phyloP scores from a whole-genome alignment of 225 moss, liverwort and hornwort species.

The Marchantia polymorpha region DNA sequence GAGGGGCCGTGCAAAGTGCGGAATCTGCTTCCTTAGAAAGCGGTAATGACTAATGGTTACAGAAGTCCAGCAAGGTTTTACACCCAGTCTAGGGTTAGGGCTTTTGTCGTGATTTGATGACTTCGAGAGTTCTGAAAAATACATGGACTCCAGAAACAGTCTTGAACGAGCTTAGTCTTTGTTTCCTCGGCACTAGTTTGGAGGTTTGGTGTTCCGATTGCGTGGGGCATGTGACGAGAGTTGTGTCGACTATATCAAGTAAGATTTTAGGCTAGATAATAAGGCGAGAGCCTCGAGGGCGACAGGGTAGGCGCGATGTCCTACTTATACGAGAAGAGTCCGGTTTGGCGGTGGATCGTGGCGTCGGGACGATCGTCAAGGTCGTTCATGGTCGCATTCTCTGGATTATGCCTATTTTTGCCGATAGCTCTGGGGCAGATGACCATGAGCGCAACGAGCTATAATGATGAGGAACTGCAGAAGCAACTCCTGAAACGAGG shows the following conservation, averaged over 20 bases:
- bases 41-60: background rate
- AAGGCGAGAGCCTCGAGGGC: background rate
- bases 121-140: no score
- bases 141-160: no score
- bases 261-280: background rate
- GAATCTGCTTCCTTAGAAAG: background rate
- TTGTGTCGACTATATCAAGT: background rate
- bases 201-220: background rate
- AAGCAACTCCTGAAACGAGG: constrained; percentile 64
- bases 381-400: constrained; percentile 74
- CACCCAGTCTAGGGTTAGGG: constrained; percentile 14
- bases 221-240: background rate
- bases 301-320: constrained; percentile 48
- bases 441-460: constrained; percentile 77
- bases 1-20: background rate
- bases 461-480: constrained; percentile 63
- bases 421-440: constrained; percentile 80
- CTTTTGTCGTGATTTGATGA: background rate
- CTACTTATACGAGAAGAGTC: constrained; percentile 79
- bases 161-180: background rate
- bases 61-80: background rate
- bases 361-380: constrained; percentile 63
- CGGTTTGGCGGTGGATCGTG: constrained; percentile 90
- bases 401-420: constrained; percentile 62
- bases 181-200: background rate